Evolutionary conservation across 1,284 basidiomycete genomes (phyloP).

Genomic region (Chondrostereum purpureum): DNA sequence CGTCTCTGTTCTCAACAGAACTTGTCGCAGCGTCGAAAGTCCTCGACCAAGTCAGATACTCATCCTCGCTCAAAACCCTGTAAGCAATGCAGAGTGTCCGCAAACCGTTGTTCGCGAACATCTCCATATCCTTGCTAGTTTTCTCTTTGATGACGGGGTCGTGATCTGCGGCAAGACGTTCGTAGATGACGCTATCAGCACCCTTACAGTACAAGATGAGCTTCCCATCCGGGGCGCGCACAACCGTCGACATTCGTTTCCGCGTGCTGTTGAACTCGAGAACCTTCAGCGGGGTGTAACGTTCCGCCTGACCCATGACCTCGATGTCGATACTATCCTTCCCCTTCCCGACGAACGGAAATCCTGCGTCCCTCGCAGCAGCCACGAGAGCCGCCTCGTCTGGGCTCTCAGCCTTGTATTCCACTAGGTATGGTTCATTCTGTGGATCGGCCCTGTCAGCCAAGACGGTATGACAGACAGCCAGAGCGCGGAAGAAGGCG

Average conservation of each 20-base stretch:
- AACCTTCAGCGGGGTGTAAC: constrained; percentile 73
- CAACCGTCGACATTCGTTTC: constrained; percentile 91
- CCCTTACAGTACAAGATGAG: constrained; percentile 91
- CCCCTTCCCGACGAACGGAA: constrained; percentile 79
- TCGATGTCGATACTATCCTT: constrained; percentile 83
- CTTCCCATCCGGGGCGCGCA: constrained; percentile 76
- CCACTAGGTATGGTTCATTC: constrained; percentile 60
- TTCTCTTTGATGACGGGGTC: constrained; percentile 69
- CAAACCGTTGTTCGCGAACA: constrained; percentile 89
- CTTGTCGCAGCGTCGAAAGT: constrained; percentile 78
- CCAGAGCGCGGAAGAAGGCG: constrained; percentile 87
- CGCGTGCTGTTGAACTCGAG: constrained; percentile 92
- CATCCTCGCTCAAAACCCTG: constrained; percentile 73
- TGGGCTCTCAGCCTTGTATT: constrained; percentile 94
- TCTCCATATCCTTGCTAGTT: constrained; percentile 85
- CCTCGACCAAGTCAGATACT: constrained; percentile 80
- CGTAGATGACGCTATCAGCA: constrained; percentile 94
- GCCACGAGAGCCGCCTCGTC: constrained; percentile 93
- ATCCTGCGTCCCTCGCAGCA: constrained; percentile 88
- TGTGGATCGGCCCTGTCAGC: constrained; percentile 67
- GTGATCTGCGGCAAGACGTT: constrained; percentile 71
- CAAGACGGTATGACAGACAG: constrained; percentile 89
- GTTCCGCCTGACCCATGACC: constrained; percentile 84
- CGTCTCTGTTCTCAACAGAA: constrained; percentile 76
- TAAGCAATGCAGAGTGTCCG: constrained; percentile 90